These are phyloP conservation scores for Fusarium tuaranense DNA, from an alignment of 2,329 filamentous ascomycete species.

Conservation along the genomic window DNA sequence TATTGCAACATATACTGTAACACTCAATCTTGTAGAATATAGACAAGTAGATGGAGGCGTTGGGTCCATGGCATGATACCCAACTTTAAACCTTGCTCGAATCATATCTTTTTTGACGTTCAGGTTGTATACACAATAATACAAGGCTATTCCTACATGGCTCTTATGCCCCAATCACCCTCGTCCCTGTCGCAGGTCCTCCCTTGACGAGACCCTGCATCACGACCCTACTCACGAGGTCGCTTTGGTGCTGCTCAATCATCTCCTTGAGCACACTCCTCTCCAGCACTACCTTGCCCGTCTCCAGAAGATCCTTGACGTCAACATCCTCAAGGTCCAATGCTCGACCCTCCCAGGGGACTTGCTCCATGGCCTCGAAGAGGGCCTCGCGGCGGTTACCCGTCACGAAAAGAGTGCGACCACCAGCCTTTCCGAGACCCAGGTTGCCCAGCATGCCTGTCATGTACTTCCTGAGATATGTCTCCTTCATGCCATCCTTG, in stretches of 20 bases:
- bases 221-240: conserved; percentile 64
- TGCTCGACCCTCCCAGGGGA: conserved; percentile 75
- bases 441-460: conserved; percentile 77
- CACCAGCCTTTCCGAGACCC: conserved; percentile 73
- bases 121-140: conserved; percentile 46
- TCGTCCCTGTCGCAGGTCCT: conserved; percentile 53
- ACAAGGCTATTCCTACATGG: conserved; percentile 44
- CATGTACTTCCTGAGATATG: conserved; percentile 72
- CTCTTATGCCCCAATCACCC: conserved; percentile 48
- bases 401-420: conserved; percentile 82
- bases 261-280: conserved; percentile 81
- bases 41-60: conserved; percentile 1
- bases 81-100: background rate
- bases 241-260: conserved; percentile 77
- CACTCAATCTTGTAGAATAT: conserved; percentile 30
- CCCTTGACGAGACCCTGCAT: conserved; percentile 54
- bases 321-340: conserved; percentile 84
- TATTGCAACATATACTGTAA: conserved; percentile 7
- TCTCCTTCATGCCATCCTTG: conserved; percentile 62
- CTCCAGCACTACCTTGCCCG: conserved; percentile 88
- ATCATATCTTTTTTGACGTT: conserved; percentile 7
- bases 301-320: conserved; percentile 93
- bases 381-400: conserved; percentile 70
- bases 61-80: conserved; percentile 23
- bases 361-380: conserved; percentile 72